phyloP scores from a whole-genome alignment of 2,329 filamentous ascomycete species.

The Periconia digitata region DNA sequence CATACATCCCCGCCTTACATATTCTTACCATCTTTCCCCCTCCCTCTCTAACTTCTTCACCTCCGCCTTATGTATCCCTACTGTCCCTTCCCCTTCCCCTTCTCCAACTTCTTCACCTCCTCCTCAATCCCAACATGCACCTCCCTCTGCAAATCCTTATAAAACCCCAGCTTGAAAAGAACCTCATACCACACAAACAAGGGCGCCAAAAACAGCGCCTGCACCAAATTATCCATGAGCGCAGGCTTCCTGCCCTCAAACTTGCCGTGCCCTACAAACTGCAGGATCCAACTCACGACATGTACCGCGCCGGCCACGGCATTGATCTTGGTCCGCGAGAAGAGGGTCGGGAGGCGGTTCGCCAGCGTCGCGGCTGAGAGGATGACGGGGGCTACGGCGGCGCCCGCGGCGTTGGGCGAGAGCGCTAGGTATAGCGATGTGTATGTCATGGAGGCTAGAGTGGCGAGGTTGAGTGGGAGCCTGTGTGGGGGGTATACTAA shows the following conservation, averaged over 20 bases:
- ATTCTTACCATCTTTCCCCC: no score
- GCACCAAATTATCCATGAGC: constrained; percentile 83
- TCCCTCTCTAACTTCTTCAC: no score
- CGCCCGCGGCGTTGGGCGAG: constrained; percentile 80
- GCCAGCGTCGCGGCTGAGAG: constrained; percentile 70
- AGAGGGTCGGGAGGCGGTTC: constrained; percentile 68
- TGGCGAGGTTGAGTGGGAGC: constrained; percentile 46
- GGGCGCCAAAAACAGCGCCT: constrained; percentile 88
- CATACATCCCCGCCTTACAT: no score
- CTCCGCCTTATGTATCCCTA: no score
- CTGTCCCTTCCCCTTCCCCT: constrained; percentile 30
- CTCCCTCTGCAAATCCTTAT: constrained; percentile 56
- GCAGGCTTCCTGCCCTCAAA: constrained; percentile 88
- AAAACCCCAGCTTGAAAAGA: constrained; percentile 84
- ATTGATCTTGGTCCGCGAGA: constrained; percentile 57
- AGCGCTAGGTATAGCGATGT: constrained; percentile 84
- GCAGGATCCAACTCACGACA: constrained; percentile 76
- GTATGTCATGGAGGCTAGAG: constrained; percentile 63
- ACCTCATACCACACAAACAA: constrained; percentile 97
- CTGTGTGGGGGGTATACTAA: constrained; percentile 23
- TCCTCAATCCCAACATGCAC: constrained; percentile 43
- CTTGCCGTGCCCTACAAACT: constrained; percentile 87
- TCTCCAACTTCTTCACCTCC: constrained; percentile 52
- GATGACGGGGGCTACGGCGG: constrained; percentile 71
- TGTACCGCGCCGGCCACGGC: constrained; percentile 68